phyloP scores from a whole-genome alignment of 805 yeast genomes.

The Saccharomycodes ludwigii region DNA sequence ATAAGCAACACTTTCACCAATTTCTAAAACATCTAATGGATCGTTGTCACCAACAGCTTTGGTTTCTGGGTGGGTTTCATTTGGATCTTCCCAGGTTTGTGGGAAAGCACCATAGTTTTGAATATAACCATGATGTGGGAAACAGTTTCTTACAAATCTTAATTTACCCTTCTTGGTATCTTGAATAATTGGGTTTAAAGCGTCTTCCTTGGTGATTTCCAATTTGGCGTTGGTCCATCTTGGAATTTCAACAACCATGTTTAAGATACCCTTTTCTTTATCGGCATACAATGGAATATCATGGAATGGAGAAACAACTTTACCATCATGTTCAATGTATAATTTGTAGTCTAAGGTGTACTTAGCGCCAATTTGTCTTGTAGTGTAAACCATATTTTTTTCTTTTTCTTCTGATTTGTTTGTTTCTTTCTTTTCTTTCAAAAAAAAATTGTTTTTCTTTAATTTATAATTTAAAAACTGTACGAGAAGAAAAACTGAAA shows the following conservation, averaged over 20 bases:
- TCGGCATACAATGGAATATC: slow-evolving; percentile 89
- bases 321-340: slow-evolving; percentile 84
- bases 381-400: slow-evolving; percentile 53
- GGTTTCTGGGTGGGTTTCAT: slow-evolving; percentile 49
- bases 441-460: too few species aligned
- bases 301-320: slow-evolving; percentile 92
- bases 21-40: slow-evolving; percentile 78
- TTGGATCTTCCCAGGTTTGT: slow-evolving; percentile 94
- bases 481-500: too few species aligned
- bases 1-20: slow-evolving; percentile 52
- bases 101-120: slow-evolving; percentile 85
- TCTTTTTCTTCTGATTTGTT: not conserved
- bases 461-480: too few species aligned
- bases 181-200: slow-evolving; percentile 69
- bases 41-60: slow-evolving; percentile 70
- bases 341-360: slow-evolving; percentile 90
- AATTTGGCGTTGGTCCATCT: slow-evolving; percentile 77
- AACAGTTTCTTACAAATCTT: slow-evolving; percentile 65
- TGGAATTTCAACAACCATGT: slow-evolving; percentile 72
- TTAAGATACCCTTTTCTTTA: slow-evolving; percentile 75
- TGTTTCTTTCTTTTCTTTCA: slow-evolving; percentile 1
- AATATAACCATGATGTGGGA: slow-evolving; percentile 76
- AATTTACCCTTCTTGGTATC: slow-evolving; percentile 66
- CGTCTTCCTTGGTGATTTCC: slow-evolving; percentile 48
- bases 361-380: slow-evolving; percentile 92